A percentile compares a stretch with the other conserved stretches of the same genome.
These are phyloP conservation scores for Daldinia grandis DNA, from an alignment of 495 filamentous ascomycete species.

Conservation along the genomic window DNA sequence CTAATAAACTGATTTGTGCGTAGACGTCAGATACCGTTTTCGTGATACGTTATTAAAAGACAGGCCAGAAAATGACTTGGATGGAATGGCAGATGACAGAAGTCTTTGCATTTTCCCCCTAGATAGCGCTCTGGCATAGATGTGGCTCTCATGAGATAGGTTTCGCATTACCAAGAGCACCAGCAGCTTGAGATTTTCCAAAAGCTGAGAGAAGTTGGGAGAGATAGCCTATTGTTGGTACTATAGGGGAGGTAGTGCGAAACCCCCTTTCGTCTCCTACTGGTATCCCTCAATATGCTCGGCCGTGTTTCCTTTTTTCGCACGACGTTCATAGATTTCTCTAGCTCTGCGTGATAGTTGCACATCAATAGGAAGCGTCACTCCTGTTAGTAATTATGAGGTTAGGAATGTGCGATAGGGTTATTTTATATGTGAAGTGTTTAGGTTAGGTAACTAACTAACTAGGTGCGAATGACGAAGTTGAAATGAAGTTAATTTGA, in stretches of 20 bases:
- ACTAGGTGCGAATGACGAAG: too few species aligned
- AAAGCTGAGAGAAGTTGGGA: background rate
- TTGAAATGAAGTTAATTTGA: background rate
- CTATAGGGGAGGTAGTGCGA: background rate
- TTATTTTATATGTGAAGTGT: background rate
- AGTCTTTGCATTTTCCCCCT: background rate
- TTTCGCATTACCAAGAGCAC: background rate
- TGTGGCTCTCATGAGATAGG: background rate
- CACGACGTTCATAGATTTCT: background rate
- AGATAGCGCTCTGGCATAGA: background rate
- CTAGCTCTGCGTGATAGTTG: background rate
- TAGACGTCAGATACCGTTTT: background rate
- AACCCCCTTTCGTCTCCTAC: background rate
- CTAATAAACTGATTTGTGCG: constrained; percentile 1
- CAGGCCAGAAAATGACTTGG: background rate
- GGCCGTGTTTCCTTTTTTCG: background rate
- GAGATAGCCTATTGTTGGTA: background rate
- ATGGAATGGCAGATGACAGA: background rate
- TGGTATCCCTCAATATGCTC: background rate
- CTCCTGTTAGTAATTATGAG: background rate
- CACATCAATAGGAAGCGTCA: background rate
- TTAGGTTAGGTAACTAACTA: background rate
- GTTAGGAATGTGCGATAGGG: background rate
- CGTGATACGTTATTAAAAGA: constrained; percentile 1
- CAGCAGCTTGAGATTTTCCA: background rate